Evolutionary conservation across 1,284 basidiomycete genomes (phyloP).

Genomic region (Microstroma glucosiphilum): DNA sequence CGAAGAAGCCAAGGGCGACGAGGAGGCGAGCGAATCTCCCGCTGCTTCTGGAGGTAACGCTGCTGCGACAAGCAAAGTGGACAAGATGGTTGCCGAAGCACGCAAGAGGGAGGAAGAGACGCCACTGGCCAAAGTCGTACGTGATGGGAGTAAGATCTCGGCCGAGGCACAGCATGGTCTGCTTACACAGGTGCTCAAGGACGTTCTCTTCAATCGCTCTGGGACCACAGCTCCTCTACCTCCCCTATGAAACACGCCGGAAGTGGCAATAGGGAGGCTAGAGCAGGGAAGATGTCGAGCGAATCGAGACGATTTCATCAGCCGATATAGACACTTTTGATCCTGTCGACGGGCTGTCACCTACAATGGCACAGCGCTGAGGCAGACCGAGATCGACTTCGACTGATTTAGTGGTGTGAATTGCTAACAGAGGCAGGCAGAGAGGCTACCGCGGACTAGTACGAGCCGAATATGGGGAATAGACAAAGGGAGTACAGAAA

Average conservation of each 20-base stretch:
- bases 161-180: slow-evolving; percentile 84
- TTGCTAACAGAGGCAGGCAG: neutral
- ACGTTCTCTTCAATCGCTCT: slow-evolving; percentile 51
- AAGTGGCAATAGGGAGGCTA: too few relatives aligned
- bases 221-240: slow-evolving; percentile 13
- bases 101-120: slow-evolving; percentile 35
- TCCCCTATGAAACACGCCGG: neutral
- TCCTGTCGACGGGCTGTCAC: too few relatives aligned
- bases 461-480: neutral
- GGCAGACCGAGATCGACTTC: too few relatives aligned
- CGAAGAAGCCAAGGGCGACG: slow-evolving; percentile 2
- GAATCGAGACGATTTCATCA: too few relatives aligned
- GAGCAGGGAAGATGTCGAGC: too few relatives aligned
- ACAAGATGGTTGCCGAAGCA: slow-evolving; percentile 15
- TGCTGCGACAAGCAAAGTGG: slow-evolving; percentile 2
- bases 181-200: slow-evolving; percentile 80
- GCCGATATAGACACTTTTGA: too few relatives aligned
- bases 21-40: neutral
- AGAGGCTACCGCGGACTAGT: neutral
- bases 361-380: too few relatives aligned
- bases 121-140: slow-evolving; percentile 70
- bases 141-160: slow-evolving; percentile 79
- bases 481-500: neutral
- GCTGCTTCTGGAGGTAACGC: slow-evolving; percentile 1
- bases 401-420: neutral